Conservation (phyloP, 2,329 filamentous ascomycete species). For the Monilinia vaccinii-corymbosi region DNA sequence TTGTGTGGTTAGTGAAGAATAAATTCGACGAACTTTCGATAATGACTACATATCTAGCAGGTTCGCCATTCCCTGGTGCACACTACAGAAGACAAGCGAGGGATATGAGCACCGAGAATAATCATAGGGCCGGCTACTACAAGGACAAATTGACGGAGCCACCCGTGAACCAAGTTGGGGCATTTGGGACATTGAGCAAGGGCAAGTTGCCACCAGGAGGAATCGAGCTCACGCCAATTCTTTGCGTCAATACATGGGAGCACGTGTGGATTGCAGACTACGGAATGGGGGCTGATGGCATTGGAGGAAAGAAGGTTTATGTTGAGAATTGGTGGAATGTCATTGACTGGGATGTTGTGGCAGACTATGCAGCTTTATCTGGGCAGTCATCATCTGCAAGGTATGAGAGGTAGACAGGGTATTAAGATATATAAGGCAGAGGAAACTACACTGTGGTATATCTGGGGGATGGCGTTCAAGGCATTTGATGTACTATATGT, state of each 20-base stretch:
- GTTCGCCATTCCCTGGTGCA: conserved; percentile 76
- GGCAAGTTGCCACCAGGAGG: conserved; percentile 49
- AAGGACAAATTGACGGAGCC: conserved; percentile 26
- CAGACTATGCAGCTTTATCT: conserved; percentile 21
- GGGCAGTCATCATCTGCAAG: background rate
- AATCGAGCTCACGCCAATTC: conserved; percentile 60
- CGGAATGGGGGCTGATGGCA: conserved; percentile 44
- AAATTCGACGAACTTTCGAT: conserved; percentile 48
- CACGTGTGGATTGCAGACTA: conserved; percentile 86
- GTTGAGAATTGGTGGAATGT: conserved; percentile 77
- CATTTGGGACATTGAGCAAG: conserved; percentile 24
- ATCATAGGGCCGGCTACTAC: conserved; percentile 32
- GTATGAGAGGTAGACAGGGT: background rate
- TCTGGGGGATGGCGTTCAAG: conserved; percentile 12
- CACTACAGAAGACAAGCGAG: conserved; percentile 61
- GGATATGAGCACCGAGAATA: conserved; percentile 59
- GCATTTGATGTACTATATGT: conserved; percentile 10
- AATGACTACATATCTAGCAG: conserved; percentile 83
- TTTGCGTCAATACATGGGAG: conserved; percentile 96
- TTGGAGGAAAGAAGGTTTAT: conserved; percentile 66
- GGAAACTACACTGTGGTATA: conserved; percentile 9
- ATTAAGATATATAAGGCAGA: background rate
- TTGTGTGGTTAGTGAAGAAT: conserved; percentile 78
- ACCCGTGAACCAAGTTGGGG: conserved; percentile 29
- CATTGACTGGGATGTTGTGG: conserved; percentile 77